Evolutionary conservation across 192 early-diverging fungal genomes (phyloP).

Genomic region (Backusella tuberculispora): DNA sequence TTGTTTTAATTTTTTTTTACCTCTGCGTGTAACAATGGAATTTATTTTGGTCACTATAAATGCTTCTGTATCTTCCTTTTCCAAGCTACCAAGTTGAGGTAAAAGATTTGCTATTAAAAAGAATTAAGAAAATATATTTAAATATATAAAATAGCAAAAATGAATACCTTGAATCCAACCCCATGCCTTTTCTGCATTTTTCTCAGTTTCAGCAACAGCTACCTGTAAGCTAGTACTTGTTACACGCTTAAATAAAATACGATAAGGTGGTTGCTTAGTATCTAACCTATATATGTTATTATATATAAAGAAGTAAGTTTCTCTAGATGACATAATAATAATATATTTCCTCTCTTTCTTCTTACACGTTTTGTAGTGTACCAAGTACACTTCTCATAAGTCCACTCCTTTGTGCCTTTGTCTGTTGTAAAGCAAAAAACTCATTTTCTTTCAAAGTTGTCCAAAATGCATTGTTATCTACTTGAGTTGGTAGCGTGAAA

Average conservation of each 20-base stretch:
- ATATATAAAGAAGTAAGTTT: constrained; percentile 46
- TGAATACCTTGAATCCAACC: constrained; percentile 70
- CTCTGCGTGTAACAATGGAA: constrained; percentile 84
- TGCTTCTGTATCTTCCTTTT: constrained; percentile 78
- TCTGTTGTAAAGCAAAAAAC: constrained; percentile 72
- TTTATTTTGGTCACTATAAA: constrained; percentile 95
- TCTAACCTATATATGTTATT: constrained; percentile 46
- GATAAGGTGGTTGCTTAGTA: constrained; percentile 90
- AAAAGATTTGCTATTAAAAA: constrained; percentile 66
- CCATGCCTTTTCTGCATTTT: constrained; percentile 90
- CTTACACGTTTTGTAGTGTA: constrained; percentile 94
- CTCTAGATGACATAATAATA: not conserved
- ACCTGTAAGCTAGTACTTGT: constrained; percentile 70
- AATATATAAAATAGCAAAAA: not conserved
- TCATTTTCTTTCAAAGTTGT: constrained; percentile 63
- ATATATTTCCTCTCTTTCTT: too few relatives aligned
- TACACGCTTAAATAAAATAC: constrained; percentile 76
- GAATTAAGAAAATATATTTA: not conserved
- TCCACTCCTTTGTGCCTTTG: constrained; percentile 58
- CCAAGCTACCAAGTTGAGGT: constrained; percentile 69
- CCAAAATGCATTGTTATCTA: constrained; percentile 69
- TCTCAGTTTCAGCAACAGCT: constrained; percentile 81
- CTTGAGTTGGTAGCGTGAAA: constrained; percentile 59
- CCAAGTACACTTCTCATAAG: constrained; percentile 78
- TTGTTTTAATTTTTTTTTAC: constrained; percentile 43